Base-by-base conservation (phyloP, 768 basidiomycete species). In the Mrakia frigida region DNA sequence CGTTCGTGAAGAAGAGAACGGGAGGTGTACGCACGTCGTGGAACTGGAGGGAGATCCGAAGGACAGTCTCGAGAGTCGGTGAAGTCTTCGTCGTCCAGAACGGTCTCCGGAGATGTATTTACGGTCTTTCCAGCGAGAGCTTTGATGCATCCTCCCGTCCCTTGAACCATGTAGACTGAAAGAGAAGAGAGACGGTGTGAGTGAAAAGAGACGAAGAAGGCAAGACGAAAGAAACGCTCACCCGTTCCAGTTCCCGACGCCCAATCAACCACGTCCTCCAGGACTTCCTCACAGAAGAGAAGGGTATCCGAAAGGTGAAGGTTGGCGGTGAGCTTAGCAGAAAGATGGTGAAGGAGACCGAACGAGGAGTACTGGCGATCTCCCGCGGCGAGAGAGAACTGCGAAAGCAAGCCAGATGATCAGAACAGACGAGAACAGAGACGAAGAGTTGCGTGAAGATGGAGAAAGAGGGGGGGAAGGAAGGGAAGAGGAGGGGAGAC, bases 21-120 rank as follows among this genome's bases (percentile, higher is more conserved):
- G 3, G n/a, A 56, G 56, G 56, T 1, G 16, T 18, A 18, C 50
- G 6, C 16, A 56, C 56, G 56, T n/a, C 56, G 1, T 7, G 56
- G 25, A 14, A 56, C 56, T 25, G 13, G 1, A 50, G 46, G 46
- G 10, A n/a, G 53, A 23, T 69, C 35, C 28, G n/a, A 13, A n/a
- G 37, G 52, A 10, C 31, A 59, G 37, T 73, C 50, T 0, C 88
- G 86, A 13, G 79, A 82, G 81, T 91, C 90, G 28, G 84, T 84
- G 81, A 89, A 90, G 0, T 83, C 84, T 11, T 88, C 87, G 0
- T 88, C 89, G 79, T 90, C 88, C 79, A 91, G 89, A 2, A 87
- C 84, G 5, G 86, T 88, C 10, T 86, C 86, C 9, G 85, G 84
- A 0, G 87, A 87, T 3, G 83, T 81, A 2, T 86, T 85, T 74